Base-by-base conservation (phyloP, 148 eudicot genomes). In the Suaeda aralocaspica region DNA sequence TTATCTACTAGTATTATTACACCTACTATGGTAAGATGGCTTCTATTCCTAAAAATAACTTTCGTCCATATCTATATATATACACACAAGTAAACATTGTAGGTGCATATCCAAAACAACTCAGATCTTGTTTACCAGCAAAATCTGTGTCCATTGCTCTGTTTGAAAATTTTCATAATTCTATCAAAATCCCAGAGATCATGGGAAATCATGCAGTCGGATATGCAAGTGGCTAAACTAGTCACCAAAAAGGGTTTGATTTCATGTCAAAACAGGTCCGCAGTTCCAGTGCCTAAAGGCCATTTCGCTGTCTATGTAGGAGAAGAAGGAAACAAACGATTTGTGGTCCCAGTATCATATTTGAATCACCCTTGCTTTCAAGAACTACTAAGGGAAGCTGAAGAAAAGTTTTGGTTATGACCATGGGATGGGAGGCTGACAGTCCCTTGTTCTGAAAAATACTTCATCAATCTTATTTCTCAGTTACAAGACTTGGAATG, bases 271-370 rank as follows among this genome's bases (percentile, higher is more conserved):
- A 64, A 69, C 55, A 55, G 25, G 49, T 25, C 46, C 26, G 25
- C 70, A 64, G 4, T 52, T 24, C 33, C 74, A 44, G 85, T 87
- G 29, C 89, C 92, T 0, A 87, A 76, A 72, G 89, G 89, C 16
- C 84, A 83, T 64, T 56, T 85, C 44, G 83, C 92, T 11, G 75
- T 87, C 7, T 85, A 83, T 69, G 76, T 81, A 56, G 88, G 88
- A 1, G 80, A 81, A 36, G 71, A 62, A 5, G 74, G 77, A 21
- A 78, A 74, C 71, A 84, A 80, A 30, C 66, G 84, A 21, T 78
- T 68, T 57, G 78, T 86, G 14, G 77, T 86, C 21, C 87, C 90
- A 9, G 45, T 86, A 24, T 67, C 84, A n/a, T 84, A 75, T 57
- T 62, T 84, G 78, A 82, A 78, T 36, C 79, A 82, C 29, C 82